Evolutionary conservation across 345 rosid genomes (phyloP).

Genomic region (Eucalyptus cloeziana): DNA sequence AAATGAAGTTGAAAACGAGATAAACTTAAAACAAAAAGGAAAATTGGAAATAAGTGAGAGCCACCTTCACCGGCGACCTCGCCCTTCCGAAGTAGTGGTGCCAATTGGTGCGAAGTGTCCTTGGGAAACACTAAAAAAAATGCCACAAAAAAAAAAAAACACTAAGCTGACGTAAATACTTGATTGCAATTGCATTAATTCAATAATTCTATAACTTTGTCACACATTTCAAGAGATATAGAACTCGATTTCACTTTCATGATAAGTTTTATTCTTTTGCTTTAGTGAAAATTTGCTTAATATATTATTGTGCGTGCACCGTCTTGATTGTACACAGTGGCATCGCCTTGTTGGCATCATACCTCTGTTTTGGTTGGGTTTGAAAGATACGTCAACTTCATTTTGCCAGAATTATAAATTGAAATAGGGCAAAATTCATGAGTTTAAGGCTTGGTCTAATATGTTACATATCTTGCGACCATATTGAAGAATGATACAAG

Average conservation of each 20-base stretch:
- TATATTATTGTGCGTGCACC: not conserved
- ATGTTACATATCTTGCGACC: not conserved
- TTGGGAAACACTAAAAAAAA: not conserved
- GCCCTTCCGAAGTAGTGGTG: not conserved
- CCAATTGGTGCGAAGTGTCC: not conserved
- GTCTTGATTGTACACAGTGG: not conserved
- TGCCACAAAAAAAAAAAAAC: not conserved
- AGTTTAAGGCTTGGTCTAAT: not conserved
- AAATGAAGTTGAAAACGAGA: not conserved
- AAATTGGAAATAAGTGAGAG: not conserved
- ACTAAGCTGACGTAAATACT: not conserved
- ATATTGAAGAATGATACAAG: not conserved
- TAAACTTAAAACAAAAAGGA: not conserved
- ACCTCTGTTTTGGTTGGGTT: not conserved
- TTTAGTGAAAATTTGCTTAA: not conserved
- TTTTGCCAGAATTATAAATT: not conserved
- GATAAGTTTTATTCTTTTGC: not conserved
- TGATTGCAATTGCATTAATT: not conserved
- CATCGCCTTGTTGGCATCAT: not conserved
- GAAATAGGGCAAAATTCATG: not conserved
- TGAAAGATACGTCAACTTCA: not conserved
- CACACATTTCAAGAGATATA: not conserved
- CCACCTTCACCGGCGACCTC: not conserved
- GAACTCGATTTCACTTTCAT: accelerated
- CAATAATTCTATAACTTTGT: not conserved